Conservation (phyloP, 2,329 filamentous ascomycete genomes). For the Pseudogymnoascus sp. region DNA sequence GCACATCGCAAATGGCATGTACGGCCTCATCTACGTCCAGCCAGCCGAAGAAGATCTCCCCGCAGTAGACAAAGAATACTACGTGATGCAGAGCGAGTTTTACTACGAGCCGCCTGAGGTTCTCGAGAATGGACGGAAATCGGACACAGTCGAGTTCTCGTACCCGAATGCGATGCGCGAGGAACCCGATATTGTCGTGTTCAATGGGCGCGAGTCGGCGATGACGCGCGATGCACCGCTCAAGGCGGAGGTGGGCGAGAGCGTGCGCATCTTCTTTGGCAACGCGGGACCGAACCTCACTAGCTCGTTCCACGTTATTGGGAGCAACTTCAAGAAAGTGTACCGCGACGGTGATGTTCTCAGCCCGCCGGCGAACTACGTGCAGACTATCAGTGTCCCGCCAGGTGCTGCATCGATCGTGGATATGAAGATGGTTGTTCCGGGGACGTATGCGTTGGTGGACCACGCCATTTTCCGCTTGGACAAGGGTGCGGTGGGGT, state of each 20-base stretch:
- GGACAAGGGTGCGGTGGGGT: slow-evolving; percentile 30
- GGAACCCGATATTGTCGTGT: slow-evolving; percentile 27
- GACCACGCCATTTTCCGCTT: slow-evolving; percentile 30
- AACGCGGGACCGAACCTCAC: slow-evolving; percentile 30
- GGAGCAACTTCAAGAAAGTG: slow-evolving; percentile 24
- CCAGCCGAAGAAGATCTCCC: slow-evolving; percentile 26
- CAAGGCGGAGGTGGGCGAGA: slow-evolving; percentile 25
- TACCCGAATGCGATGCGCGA: slow-evolving; percentile 29
- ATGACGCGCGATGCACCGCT: slow-evolving; percentile 27
- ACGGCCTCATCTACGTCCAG: slow-evolving; percentile 31
- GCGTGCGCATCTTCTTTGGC: slow-evolving; percentile 30
- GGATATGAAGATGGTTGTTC: slow-evolving; percentile 28
- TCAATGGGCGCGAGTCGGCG: slow-evolving; percentile 29
- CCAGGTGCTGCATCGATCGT: slow-evolving; percentile 26
- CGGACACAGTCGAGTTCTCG: slow-evolving; percentile 28
- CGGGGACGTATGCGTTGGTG: slow-evolving; percentile 29
- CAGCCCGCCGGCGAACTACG: slow-evolving; percentile 23
- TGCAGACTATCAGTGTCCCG: slow-evolving; percentile 25
- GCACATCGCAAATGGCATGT: slow-evolving; percentile 33
- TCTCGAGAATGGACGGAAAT: slow-evolving; percentile 26
- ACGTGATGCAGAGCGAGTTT: slow-evolving; percentile 32
- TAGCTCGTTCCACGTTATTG: slow-evolving; percentile 29
- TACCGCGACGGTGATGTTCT: slow-evolving; percentile 29
- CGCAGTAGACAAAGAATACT: slow-evolving; percentile 29
- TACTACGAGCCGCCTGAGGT: slow-evolving; percentile 31